Base-by-base conservation (phyloP, 2,329 filamentous ascomycete genomes). In the Trichophaea hybrida region DNA sequence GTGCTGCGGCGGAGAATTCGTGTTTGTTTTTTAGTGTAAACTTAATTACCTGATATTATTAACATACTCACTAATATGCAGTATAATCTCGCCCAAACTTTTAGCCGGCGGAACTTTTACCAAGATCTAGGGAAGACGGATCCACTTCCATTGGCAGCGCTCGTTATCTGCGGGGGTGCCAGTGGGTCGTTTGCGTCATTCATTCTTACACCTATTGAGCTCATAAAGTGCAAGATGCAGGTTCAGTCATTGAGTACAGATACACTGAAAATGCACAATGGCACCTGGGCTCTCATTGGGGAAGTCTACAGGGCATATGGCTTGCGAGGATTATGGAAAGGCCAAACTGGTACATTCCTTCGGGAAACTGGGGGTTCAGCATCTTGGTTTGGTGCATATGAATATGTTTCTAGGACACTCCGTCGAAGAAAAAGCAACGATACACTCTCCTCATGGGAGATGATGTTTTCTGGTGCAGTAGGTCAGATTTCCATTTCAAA, bases 201-300 rank as follows among this genome's bases (percentile, higher is more conserved):
- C 52, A 82, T 95, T 35, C 80, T 98, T 63, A 98, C 93, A 0
- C 93, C 93, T 0, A 88, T 98, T 66, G 93, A 98, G 74, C 80
- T 98, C 56, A 86, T 98, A 71, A 98, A 98, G 74, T 98, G 93
- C 79, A 94, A 93, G 74, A 94, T 98, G 75, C 93, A 98, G 72
- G 90, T 91, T 0, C 88, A 69, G 58, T 64, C 67, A 15, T 4
- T 57, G 55, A 34, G 17, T 15, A 12, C 15, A 12, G 8, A n/a
- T 8, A 53, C 60, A 5, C 13, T 50, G 10, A 50, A 44, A 32
- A 52, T 54, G 35, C n/a, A 40, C 15, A 35, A 57, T 38, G 79
- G 80, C 0, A 84, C 89, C 0, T 70, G 87, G 10, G 74, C 80
- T 4, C 82, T 96, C 46, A 85, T 97, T 48, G 77, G 78, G 32